Percentiles rank a stretch among this genome's conserved stretches.
These are phyloP conservation scores for Cucurbita ficifolia DNA, from an alignment of 306 rosid species.

Conservation along the genomic window DNA sequence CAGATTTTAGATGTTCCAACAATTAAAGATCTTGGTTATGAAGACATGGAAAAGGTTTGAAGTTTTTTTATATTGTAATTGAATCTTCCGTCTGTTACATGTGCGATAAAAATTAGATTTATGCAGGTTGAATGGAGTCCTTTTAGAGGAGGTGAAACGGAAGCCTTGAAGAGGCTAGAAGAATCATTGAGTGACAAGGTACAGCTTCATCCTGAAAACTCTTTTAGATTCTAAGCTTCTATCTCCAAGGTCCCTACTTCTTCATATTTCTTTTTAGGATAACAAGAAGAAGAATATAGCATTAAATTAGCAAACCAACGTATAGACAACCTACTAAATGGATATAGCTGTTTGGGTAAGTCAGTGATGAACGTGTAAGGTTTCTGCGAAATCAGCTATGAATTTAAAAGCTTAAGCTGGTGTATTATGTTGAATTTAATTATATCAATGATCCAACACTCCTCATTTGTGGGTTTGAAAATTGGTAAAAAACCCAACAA, in stretches of 20 bases:
- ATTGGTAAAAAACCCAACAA: too few species aligned
- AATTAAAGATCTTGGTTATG: constrained; percentile 64
- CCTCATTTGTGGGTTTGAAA: too few species aligned
- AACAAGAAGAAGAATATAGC: not conserved
- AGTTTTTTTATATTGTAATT: not conserved
- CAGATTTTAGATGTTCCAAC: constrained; percentile 60
- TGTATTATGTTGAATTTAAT: too few species aligned
- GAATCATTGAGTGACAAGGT: constrained; percentile 61
- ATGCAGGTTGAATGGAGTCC: constrained; percentile 65
- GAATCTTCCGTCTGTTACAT: not conserved
- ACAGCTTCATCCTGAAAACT: not conserved
- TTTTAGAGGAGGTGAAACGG: constrained; percentile 89
- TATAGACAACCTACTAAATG: not conserved
- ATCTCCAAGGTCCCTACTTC: not conserved
- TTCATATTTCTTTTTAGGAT: not conserved
- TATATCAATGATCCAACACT: too few species aligned
- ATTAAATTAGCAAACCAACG: not conserved
- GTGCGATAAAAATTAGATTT: constrained; percentile 8
- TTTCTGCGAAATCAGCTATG: too few species aligned
- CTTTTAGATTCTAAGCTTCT: not conserved
- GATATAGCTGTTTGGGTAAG: not conserved
- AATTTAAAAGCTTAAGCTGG: too few species aligned
- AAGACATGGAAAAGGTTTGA: constrained; percentile 41
- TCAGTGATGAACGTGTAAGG: not conserved
- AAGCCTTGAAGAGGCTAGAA: constrained; percentile 63